phyloP scores from a whole-genome alignment of 257 asterid genomes.

The Rubia yunnanensis region DNA sequence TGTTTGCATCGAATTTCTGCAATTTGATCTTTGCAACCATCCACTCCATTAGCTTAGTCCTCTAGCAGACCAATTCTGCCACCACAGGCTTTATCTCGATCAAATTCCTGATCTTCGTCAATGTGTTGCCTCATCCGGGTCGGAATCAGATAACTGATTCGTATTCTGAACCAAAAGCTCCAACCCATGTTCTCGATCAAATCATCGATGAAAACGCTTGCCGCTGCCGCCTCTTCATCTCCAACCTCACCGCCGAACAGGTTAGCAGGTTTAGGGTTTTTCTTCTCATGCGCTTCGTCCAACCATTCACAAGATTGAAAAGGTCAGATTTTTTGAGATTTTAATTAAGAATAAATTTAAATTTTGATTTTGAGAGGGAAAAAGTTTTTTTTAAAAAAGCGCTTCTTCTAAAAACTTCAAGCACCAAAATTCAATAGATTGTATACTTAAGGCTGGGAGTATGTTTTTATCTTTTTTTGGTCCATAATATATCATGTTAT shows the following conservation, averaged over 20 bases:
- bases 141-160: constrained; percentile 59
- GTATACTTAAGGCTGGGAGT: too few species aligned
- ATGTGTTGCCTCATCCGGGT: constrained; percentile 69
- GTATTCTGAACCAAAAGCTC: constrained; percentile 79
- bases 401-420: too few species aligned
- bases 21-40: constrained; percentile 72
- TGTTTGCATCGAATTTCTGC: constrained; percentile 78
- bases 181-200: constrained; percentile 72
- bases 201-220: constrained; percentile 69
- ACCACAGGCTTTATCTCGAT: constrained; percentile 86
- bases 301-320: too few species aligned
- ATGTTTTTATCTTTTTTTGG: too few species aligned
- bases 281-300: too few species aligned
- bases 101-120: constrained; percentile 70
- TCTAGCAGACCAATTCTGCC: constrained; percentile 82
- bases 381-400: too few species aligned
- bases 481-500: too few species aligned
- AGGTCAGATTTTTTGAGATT: too few species aligned
- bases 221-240: constrained; percentile 70
- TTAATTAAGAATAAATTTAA: too few species aligned
- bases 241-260: constrained; percentile 86
- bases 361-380: too few species aligned
- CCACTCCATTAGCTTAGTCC: constrained; percentile 92
- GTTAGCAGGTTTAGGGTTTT: constrained; percentile 79
- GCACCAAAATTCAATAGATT: too few species aligned